A percentile compares a stretch with the other conserved stretches of the same genome.
Conservation (phyloP, 768 basidiomycete species). For the Amanita jacksonii region DNA sequence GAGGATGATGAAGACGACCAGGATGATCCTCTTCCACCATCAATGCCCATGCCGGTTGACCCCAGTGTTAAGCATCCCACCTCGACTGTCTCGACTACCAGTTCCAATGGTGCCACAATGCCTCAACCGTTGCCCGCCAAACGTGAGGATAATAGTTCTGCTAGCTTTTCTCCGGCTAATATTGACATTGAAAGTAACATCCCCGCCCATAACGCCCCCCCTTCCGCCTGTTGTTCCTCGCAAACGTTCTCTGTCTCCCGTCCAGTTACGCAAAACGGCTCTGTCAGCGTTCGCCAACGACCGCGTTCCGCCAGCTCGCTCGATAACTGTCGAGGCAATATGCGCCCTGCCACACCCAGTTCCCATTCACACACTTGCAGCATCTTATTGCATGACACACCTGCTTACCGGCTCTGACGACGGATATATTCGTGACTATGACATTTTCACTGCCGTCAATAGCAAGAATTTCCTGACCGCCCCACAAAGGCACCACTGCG, state of each 20-base stretch:
- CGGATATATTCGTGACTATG: slow-evolving; percentile 88
- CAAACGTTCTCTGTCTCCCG: slow-evolving; percentile 43
- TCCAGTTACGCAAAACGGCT: slow-evolving; percentile 39
- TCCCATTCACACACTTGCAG: slow-evolving; percentile 80
- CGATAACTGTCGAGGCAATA: slow-evolving; percentile 84
- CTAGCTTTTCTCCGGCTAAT: not conserved
- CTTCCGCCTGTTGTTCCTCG: slow-evolving; percentile 26
- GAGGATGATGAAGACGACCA: slow-evolving; percentile 43
- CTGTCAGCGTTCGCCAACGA: slow-evolving; percentile 25
- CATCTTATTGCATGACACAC: slow-evolving; percentile 81
- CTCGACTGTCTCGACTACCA: slow-evolving; percentile 12
- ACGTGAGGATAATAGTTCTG: not conserved
- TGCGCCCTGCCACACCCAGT: slow-evolving; percentile 86
- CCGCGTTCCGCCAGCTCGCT: slow-evolving; percentile 31
- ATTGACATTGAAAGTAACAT: slow-evolving; percentile 9
- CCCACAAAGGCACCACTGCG: slow-evolving; percentile 81
- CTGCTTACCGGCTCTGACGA: slow-evolving; percentile 88
- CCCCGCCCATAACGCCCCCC: slow-evolving; percentile 9
- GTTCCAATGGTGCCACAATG: slow-evolving; percentile 8
- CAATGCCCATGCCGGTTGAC: slow-evolving; percentile 16
- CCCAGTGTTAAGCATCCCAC: slow-evolving; percentile 19
- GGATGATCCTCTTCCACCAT: slow-evolving; percentile 4
- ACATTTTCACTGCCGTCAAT: slow-evolving; percentile 83
- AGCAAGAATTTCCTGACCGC: slow-evolving; percentile 81
- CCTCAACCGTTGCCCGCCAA: slow-evolving; percentile 2